Base-by-base conservation (phyloP, 176 grass and related monocot species). In the Chrysopogon serrulatus region DNA sequence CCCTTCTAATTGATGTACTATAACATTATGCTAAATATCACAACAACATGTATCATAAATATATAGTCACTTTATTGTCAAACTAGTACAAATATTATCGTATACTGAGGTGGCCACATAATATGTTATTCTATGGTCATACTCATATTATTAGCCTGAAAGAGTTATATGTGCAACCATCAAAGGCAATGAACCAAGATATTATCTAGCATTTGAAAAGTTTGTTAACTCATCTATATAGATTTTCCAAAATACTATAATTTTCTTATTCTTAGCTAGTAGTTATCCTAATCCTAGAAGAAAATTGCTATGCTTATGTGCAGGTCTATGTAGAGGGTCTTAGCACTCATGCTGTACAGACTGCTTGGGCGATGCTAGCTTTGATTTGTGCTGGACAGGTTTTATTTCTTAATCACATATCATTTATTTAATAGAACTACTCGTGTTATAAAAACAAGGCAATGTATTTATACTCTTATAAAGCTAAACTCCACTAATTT, bases 361-460 rank as follows among this genome's bases (percentile, higher is more conserved):
- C 82, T 0, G 82, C 82, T 84, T 84, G 82, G 73, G 72, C 34
- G 19, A 77, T 85, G 63, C 64, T 85, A 2, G 63, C 19, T 13
- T 48, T 85, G 6, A 68, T 85, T 12, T 30, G n/a, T 57, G 35
- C 74, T 32, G 83, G 83, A 2, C 83, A 85, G 83, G 73, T 85
- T 41, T 21, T 59, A 41, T 44, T 73, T 68, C 10, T 64, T 74
- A 8, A 51, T 21, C 53, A 24, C 23, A 56, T 11, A 17, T 17
- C 45, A 4, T 17, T 48, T 4, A n/a, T n/a, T 53, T 23, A 23
- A 59, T 26, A 59, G 8, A 10, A n/a, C n/a, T n/a, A 60, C 10
- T 60, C 24, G 2, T 27, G 10, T 2, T 60, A 27, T n/a, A n/a
- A 27, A 26, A 27, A 60, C 53, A n/a, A 10, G 1, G 51, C 4